Base-by-base conservation (phyloP, 2,329 filamentous ascomycete genomes). In the Phialophora macrospora region DNA sequence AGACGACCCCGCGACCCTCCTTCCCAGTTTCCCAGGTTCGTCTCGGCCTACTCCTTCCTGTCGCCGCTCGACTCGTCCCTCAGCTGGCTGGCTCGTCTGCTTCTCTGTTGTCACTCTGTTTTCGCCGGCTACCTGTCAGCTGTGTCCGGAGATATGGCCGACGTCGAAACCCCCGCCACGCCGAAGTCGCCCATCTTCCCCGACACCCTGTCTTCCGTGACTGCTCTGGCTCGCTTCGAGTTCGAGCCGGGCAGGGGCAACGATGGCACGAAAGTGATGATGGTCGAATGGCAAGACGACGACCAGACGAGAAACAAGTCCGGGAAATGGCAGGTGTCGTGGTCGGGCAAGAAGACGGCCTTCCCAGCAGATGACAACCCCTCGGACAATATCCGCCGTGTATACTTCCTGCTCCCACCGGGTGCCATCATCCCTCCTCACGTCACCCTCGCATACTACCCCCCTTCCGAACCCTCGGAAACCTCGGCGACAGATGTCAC, bases 191-290 rank as follows among this genome's bases (percentile, higher is more conserved):
- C 71, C 17, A 34, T 59, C 55, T 57, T 46, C 20, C 69, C 68
- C 14, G 68, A 72, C 52, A 72, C 71, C 11, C 66, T 73, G 4
- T 38, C 61, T 3, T 78, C 78, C 0, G 77, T 82, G 55, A 85
- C 84, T 63, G 89, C 89, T n/a, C 82, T 92, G 54, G 90, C 92
- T 54, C 88, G 93, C 65, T 97, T 96, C 78, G 93, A 97, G 76
- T 96, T 96, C 75, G 90, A 93, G 78, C 83, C 86, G 0, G 89
- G 88, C 41, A 86, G 85, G 75, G 90, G 87, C 57, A 91, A 92
- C 73, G 90, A 93, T 70, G 92, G 92, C 48, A 96, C 92, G 68
- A 97, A 96, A 81, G 89, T 97, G 69, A 81, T 97, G 72, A 95
- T 97, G 92, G 89, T 96, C 46, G 92, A 97, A 77, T 97, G 93